Base-by-base conservation (phyloP, 1,284 basidiomycete genomes). In the Cutaneotrichosporon spelunceum region DNA sequence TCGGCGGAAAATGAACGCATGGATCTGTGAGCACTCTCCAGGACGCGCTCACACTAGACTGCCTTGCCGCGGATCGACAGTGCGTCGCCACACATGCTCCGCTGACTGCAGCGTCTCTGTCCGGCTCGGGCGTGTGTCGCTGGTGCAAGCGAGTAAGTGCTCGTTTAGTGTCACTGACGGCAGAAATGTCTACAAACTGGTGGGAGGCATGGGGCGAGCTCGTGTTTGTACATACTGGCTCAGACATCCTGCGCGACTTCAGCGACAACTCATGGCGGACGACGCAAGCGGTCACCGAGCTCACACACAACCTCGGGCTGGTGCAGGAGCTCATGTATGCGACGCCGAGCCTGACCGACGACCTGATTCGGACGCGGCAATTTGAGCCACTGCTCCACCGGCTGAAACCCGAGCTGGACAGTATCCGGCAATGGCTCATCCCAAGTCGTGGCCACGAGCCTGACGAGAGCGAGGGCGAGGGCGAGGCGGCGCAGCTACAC, bases 181-280 rank as follows among this genome's bases (percentile, higher is more conserved):
- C 29, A 61, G 60, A 68, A 49, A 68, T 68, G 67, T 64, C 67
- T 1, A 66, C 65, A 34, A 53, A 49, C n/a, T 68, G 64, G 64
- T 68, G 67, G 67, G 61, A 68, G 19, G 39, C n/a, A 2, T 24
- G 60, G 14, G 36, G 53, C 24, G 33, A 42, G 23, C 26, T 60
- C 30, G 64, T 53, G 3, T 56, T 53, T 16, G 53, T 33, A 10
- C 30, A 33, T 16, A 30, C 13, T 1, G 39, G 53, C 21, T 16
- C 44, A 2, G 24, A 30, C 7, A 21, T 34, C 42, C 11, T 56
- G 19, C 47, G 53, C 26, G 27, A 47, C n/a, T 30, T 55, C 9
- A 24, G 11, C 2, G 34, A 53, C 33, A 23, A 29, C 9, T 14
- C 50, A 23, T 61, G 60, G 60, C 27, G 44, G 7, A 42, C 52